A percentile compares a stretch with the other conserved stretches of the same genome.
phyloP scores from a whole-genome alignment of 139 green algal genomes.

The Volvox reticuliferus region DNA sequence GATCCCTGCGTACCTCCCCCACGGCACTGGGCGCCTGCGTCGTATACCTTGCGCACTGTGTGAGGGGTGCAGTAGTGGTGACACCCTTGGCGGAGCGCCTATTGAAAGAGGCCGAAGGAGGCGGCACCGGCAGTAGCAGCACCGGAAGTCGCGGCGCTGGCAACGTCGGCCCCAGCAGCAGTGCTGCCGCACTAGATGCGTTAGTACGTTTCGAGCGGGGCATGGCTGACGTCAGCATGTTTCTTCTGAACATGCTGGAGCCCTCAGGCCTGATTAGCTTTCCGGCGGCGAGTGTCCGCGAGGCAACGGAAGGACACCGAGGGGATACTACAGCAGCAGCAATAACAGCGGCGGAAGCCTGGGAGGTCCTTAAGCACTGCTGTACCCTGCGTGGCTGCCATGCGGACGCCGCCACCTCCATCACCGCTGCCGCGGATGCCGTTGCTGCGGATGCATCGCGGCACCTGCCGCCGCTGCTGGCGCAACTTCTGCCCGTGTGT shows the following conservation, averaged over 20 bases:
- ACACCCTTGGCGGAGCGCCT: background rate
- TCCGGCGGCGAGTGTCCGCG: background rate
- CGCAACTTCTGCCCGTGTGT: background rate
- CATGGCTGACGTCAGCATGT: constrained; percentile 36
- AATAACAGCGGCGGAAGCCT: background rate
- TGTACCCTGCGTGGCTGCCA: background rate
- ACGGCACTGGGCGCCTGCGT: constrained; percentile 15
- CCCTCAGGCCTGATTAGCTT: background rate
- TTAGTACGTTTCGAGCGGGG: constrained; percentile 12
- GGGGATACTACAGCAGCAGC: background rate
- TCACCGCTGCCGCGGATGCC: background rate
- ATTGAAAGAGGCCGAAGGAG: background rate
- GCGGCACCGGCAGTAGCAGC: no score
- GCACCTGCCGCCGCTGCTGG: constrained; percentile 9
- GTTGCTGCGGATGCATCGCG: background rate
- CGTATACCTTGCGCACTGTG: background rate
- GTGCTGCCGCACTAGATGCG: background rate
- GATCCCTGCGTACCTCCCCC: background rate
- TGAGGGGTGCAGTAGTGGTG: background rate
- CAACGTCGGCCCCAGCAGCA: no score
- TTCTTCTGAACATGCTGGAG: constrained; percentile 42
- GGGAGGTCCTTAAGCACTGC: background rate
- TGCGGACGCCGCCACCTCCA: background rate
- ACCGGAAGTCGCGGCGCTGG: no score
- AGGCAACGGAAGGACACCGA: background rate